A percentile compares a stretch with the other conserved stretches of the same genome.
Conservation (phyloP, 2,329 filamentous ascomycete species). For the Trichoderma sp. region DNA sequence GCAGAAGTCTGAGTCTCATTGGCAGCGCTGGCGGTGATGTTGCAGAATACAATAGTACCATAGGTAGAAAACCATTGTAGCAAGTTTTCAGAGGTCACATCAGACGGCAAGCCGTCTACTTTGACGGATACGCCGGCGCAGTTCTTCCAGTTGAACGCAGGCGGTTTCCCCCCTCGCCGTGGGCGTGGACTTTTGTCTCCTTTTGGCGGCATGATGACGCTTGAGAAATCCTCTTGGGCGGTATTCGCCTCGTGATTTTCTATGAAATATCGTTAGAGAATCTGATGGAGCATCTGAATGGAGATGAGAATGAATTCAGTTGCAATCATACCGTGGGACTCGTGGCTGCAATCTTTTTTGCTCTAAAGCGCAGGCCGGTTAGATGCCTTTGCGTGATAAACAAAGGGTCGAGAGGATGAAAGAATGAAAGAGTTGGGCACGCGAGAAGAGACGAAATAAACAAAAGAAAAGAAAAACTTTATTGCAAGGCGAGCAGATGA, state of each 20-base stretch:
- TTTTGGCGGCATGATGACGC: neutral
- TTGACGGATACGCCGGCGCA: constrained; percentile 43
- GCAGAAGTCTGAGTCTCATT: constrained; percentile 31
- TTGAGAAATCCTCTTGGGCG: neutral
- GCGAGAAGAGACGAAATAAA: neutral
- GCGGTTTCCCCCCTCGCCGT: neutral
- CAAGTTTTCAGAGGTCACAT: constrained; percentile 49
- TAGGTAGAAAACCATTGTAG: constrained; percentile 56
- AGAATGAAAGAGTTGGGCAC: neutral
- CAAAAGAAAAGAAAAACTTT: neutral
- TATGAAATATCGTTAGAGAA: neutral
- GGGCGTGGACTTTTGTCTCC: too few species aligned
- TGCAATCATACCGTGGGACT: neutral
- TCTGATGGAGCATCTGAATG: neutral
- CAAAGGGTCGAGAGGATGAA: neutral
- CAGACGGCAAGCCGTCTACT: constrained; percentile 42
- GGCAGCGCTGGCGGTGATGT: constrained; percentile 54
- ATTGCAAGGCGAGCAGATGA: neutral
- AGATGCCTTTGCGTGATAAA: neutral
- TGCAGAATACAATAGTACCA: constrained; percentile 58
- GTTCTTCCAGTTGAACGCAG: constrained; percentile 38
- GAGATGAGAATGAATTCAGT: neutral
- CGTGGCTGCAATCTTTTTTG: neutral
- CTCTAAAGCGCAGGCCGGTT: neutral
- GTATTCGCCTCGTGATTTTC: neutral